These are phyloP conservation scores for Cyclotella sp. DNA, from an alignment of 108 stramenopile species.

Conservation along the genomic window DNA sequence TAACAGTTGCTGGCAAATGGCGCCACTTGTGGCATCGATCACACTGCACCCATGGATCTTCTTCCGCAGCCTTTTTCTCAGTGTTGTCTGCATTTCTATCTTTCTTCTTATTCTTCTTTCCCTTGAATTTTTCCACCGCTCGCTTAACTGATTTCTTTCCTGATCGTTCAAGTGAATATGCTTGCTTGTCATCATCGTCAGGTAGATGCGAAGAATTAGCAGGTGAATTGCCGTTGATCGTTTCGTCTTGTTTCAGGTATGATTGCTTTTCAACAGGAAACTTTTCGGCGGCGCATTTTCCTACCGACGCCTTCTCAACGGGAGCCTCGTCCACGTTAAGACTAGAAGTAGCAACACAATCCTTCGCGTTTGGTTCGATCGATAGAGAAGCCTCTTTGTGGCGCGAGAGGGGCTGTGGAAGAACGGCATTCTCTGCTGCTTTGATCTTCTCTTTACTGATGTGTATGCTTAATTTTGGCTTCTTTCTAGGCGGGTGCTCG, in stretches of 20 bases:
- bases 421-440: conserved; percentile 18
- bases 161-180: conserved; percentile 44
- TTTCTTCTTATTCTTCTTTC: conserved; percentile 65
- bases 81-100: conserved; percentile 25
- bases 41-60: conserved; percentile 89
- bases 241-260: background rate
- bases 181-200: conserved; percentile 22
- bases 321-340: background rate
- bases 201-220: conserved; percentile 8
- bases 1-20: conserved; percentile 67
- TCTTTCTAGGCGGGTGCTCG: conserved; percentile 18
- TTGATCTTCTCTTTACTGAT: conserved; percentile 35
- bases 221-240: background rate
- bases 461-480: conserved; percentile 52
- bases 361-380: background rate
- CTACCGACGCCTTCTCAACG: background rate
- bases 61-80: conserved; percentile 25
- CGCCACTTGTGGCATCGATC: conserved; percentile 91
- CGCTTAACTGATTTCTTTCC: conserved; percentile 74
- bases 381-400: background rate
- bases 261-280: background rate
- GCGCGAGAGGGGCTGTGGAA: background rate
- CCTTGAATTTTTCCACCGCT: conserved; percentile 68
- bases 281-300: background rate
- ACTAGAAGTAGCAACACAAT: background rate